phyloP scores from a whole-genome alignment of 768 basidiomycete genomes.

The Auricularia cornea region DNA sequence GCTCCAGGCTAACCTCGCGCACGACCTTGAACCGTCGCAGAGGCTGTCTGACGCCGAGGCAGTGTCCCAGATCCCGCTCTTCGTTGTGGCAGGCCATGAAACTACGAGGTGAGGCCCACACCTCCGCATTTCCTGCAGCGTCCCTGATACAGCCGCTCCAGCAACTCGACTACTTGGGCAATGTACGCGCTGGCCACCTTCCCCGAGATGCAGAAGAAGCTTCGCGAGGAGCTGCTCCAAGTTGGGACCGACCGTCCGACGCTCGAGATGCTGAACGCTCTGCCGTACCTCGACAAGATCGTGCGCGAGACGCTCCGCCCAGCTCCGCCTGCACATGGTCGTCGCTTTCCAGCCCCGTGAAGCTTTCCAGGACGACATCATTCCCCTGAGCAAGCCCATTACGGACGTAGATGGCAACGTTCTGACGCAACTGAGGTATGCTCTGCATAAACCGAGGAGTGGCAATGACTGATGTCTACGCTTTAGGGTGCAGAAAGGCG shows the following conservation, averaged over 20 bases:
- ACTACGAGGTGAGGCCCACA: background rate
- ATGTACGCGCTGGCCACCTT: conserved; percentile 20
- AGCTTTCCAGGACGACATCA: conserved; percentile 42
- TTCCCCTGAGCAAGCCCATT: conserved; percentile 52
- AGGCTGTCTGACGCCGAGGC: conserved; percentile 56
- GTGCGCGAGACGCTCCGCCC: conserved; percentile 41
- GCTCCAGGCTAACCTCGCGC: conserved; percentile 55
- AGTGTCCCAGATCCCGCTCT: conserved; percentile 27
- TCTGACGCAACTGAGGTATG: conserved; percentile 26
- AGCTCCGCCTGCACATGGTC: conserved; percentile 46
- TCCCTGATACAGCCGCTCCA: no score
- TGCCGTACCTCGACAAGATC: conserved; percentile 21
- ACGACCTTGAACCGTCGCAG: conserved; percentile 47
- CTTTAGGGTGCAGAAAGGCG: no score
- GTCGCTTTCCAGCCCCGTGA: conserved; percentile 45
- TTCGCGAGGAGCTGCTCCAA: conserved; percentile 20
- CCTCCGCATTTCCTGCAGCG: no score
- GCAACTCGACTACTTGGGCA: conserved; percentile 15
- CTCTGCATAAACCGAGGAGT: no score
- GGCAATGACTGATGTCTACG: no score
- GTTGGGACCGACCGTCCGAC: background rate
- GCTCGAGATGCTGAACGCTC: conserved; percentile 10
- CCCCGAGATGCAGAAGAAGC: conserved; percentile 20
- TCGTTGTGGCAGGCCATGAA: conserved; percentile 1
- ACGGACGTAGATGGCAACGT: conserved; percentile 36